Evolutionary conservation across 2,329 filamentous ascomycete genomes (phyloP), one percentile per base, ranked within the genome.

Genomic region (Dactylella cylindrospora): DNA sequence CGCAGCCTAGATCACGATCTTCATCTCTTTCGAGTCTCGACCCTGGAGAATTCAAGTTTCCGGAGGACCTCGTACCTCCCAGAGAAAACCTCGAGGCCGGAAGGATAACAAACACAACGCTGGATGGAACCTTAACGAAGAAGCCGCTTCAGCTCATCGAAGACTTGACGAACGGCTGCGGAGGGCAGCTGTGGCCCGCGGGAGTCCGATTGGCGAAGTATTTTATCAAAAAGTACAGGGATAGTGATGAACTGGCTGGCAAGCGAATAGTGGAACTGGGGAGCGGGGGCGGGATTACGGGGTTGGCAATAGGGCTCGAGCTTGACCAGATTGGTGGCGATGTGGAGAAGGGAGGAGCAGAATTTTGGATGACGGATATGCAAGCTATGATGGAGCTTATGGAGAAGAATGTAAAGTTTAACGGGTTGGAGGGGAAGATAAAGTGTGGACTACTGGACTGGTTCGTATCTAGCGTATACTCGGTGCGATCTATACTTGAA

Each of bases 141-240:
- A 76, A 80, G 40, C 84, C 86, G 36, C 78, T 97, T 64, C 78
- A 80, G 61, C 80, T 97, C 12, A 86, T 88, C 69, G 90, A 96
- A 73, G 90, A 97, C 73, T 79, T 95, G 40, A 82, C 81, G 54
- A 82, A 87, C 65, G 93, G 93, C 62, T 97, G 93, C 73, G 93
- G 93, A 41, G 93, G 93, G 2, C 88, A 94, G 74, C 79, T 94
- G 8, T 97, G 93, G 93, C 91, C 90, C 2, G 91, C 91, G 0
- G 93, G 93, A 8, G 86, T 95, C 83, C 81, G 93, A 12, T 77
- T 98, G 47, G 81, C 86, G 15, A 88, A 85, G 73, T 94, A 97
- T 71, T 80, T 97, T 79, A 78, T 97, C 59, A 81, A 84, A 46
- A 52, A 62, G 19, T 69, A 68, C 29, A 50, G 51, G 29, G 51